phyloP scores from a whole-genome alignment of 2,329 filamentous ascomycete species.

The Aspergillus piperis region DNA sequence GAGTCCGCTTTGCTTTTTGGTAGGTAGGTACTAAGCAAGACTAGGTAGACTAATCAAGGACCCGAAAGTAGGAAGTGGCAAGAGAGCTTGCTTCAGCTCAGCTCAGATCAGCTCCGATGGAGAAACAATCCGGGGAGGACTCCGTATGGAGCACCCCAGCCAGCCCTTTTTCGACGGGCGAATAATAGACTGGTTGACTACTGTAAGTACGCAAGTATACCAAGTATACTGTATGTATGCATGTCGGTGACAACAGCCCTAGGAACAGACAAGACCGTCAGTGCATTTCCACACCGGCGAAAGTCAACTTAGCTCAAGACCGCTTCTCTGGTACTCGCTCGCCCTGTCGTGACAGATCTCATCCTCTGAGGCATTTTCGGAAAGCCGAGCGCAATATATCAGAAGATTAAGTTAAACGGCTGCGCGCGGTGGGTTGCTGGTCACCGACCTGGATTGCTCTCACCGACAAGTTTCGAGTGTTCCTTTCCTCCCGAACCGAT shows the following conservation, averaged over 20 bases:
- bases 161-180: neutral
- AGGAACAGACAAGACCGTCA: neutral
- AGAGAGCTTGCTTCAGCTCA: too few relatives aligned
- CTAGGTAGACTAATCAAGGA: too few relatives aligned
- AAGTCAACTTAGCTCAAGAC: neutral
- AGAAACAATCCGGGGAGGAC: too few relatives aligned
- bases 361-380: neutral
- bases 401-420: constrained; percentile 10
- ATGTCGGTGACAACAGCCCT: neutral
- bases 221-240: too few relatives aligned
- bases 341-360: constrained; percentile 8
- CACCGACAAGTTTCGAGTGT: constrained; percentile 5
- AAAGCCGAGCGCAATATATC: constrained; percentile 7
- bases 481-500: neutral
- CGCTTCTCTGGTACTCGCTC: neutral
- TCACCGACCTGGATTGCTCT: neutral
- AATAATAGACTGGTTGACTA: too few relatives aligned
- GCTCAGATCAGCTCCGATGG: too few relatives aligned
- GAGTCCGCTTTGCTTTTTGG: too few relatives aligned
- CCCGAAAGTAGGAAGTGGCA: too few relatives aligned
- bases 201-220: too few relatives aligned
- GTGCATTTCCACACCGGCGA: neutral
- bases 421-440: constrained; percentile 1
- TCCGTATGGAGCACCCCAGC: neutral
- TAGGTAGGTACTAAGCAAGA: too few relatives aligned